Evolutionary conservation across 768 basidiomycete genomes (phyloP).

Genomic region (Suillus brevipes): DNA sequence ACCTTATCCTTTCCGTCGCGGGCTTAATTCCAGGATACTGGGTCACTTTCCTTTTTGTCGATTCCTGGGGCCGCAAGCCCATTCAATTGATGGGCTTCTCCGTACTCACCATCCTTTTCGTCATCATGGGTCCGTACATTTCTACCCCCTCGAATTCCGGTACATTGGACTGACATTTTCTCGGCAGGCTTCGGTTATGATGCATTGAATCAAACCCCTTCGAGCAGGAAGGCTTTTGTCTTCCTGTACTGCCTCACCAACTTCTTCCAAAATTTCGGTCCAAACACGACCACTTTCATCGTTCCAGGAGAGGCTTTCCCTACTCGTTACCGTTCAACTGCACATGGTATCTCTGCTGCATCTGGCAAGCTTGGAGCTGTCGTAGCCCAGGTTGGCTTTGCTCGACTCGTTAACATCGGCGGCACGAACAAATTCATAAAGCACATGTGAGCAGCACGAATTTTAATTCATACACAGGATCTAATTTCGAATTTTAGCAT

Average conservation of each 20-base stretch:
- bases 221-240: slow-evolving; percentile 60
- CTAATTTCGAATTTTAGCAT: slow-evolving; percentile 41
- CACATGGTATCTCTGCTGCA: slow-evolving; percentile 83
- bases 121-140: slow-evolving; percentile 63
- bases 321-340: slow-evolving; percentile 84
- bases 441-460: slow-evolving; percentile 57
- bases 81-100: slow-evolving; percentile 80
- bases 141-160: background rate
- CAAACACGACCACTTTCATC: slow-evolving; percentile 78
- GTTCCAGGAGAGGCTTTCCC: slow-evolving; percentile 85
- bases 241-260: slow-evolving; percentile 83
- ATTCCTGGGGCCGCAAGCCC: slow-evolving; percentile 79
- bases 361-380: slow-evolving; percentile 84
- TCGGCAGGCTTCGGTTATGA: slow-evolving; percentile 64
- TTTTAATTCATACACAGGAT: slow-evolving; percentile 5
- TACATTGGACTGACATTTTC: slow-evolving; percentile 10
- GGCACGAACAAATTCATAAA: slow-evolving; percentile 60
- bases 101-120: slow-evolving; percentile 63
- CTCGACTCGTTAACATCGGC: slow-evolving; percentile 64
- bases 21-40: slow-evolving; percentile 83
- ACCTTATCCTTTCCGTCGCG: slow-evolving; percentile 71
- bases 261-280: slow-evolving; percentile 90
- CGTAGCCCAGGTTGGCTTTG: slow-evolving; percentile 76
- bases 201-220: slow-evolving; percentile 44
- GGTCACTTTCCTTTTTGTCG: slow-evolving; percentile 61